Evolutionary conservation across 495 filamentous ascomycete genomes (phyloP).

Genomic region (Penicillium argentinense): DNA sequence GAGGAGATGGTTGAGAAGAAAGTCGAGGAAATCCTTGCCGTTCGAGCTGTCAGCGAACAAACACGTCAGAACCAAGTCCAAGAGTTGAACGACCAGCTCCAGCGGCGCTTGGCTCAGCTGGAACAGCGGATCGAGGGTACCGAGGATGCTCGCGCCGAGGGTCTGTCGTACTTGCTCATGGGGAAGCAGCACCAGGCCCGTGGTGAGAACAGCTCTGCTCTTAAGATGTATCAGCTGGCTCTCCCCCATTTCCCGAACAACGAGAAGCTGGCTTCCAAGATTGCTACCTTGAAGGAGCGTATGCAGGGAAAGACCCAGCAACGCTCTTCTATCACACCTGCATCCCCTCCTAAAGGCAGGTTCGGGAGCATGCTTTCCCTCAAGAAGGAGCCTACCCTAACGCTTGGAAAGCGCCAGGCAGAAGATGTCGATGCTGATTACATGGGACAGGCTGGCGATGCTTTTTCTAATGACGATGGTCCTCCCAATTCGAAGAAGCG

Average conservation of each 20-base stretch:
- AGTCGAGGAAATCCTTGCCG: slow-evolving; percentile 82
- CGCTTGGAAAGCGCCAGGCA: slow-evolving; percentile 33
- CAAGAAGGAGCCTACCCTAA: slow-evolving; percentile 31
- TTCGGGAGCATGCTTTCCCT: slow-evolving; percentile 44
- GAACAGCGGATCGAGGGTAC: slow-evolving; percentile 79
- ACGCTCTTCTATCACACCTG: slow-evolving; percentile 16
- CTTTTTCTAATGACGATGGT: slow-evolving; percentile 31
- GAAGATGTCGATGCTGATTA: slow-evolving; percentile 37
- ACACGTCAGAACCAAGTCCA: slow-evolving; percentile 49
- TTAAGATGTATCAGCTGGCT: slow-evolving; percentile 86
- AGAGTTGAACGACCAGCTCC: slow-evolving; percentile 72
- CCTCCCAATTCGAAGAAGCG: slow-evolving; percentile 43
- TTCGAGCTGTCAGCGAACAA: slow-evolving; percentile 54
- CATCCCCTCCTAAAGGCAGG: slow-evolving; percentile 25
- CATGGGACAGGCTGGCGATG: slow-evolving; percentile 24
- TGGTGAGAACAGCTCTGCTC: slow-evolving; percentile 72
- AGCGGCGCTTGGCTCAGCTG: slow-evolving; percentile 75
- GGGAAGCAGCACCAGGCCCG: slow-evolving; percentile 86
- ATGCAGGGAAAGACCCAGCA: slow-evolving; percentile 39
- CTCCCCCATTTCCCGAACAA: slow-evolving; percentile 85
- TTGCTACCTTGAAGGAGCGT: slow-evolving; percentile 64
- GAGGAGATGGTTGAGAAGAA: slow-evolving; percentile 91
- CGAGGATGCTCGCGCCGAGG: slow-evolving; percentile 75
- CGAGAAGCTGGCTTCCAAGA: slow-evolving; percentile 75
- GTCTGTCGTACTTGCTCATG: slow-evolving; percentile 80